These are phyloP conservation scores for Cyberlindnera mrakii DNA, from an alignment of 805 yeast species.

Conservation along the genomic window DNA sequence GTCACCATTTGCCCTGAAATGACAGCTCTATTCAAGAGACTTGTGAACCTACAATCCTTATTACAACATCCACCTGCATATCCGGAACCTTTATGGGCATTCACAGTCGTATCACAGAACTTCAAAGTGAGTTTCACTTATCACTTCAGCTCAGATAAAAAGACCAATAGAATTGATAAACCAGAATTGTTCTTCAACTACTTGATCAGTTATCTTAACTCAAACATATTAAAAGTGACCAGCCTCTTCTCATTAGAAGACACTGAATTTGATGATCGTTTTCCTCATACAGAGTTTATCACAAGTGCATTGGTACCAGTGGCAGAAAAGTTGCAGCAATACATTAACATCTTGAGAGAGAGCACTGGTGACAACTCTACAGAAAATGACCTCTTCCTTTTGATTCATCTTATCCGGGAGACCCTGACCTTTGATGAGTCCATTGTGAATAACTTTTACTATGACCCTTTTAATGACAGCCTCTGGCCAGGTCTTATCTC, in stretches of 20 bases:
- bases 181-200: conserved; percentile 50
- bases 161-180: conserved; percentile 39
- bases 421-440: conserved; percentile 33
- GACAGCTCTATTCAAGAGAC: conserved; percentile 4
- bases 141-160: conserved; percentile 42
- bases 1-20: background rate
- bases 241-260: conserved; percentile 32
- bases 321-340: conserved; percentile 33
- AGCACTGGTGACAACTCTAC: conserved; percentile 17
- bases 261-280: conserved; percentile 20
- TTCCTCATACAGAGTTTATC: conserved; percentile 35
- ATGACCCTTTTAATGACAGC: conserved; percentile 29
- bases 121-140: conserved; percentile 44
- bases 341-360: conserved; percentile 19
- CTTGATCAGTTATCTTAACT: conserved; percentile 38
- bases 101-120: conserved; percentile 39
- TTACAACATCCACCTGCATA: conserved; percentile 11
- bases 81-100: conserved; percentile 46
- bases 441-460: conserved; percentile 33
- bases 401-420: conserved; percentile 32
- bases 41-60: conserved; percentile 16
- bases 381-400: conserved; percentile 13
- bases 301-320: conserved; percentile 35
- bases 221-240: conserved; percentile 34
- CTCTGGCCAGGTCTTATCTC: conserved; percentile 26